These are phyloP conservation scores for Periconia macrospinosa DNA, from an alignment of 2,329 filamentous ascomycete species.

Conservation along the genomic window DNA sequence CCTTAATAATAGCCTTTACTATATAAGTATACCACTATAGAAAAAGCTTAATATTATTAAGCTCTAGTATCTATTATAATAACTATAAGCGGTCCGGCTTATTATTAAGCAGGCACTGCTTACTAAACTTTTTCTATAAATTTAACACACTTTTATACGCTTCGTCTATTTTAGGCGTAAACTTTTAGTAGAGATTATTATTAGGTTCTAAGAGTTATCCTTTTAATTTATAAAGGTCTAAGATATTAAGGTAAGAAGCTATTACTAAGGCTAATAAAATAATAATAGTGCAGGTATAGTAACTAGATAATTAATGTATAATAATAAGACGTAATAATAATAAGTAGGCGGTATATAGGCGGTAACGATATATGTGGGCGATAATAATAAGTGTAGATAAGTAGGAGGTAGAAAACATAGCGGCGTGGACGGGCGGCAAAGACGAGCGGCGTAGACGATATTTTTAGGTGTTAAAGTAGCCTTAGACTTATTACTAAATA, in stretches of 20 bases:
- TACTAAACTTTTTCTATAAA: neutral
- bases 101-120: neutral
- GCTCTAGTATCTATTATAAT: neutral
- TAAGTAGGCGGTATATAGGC: no score
- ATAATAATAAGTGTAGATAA: neutral
- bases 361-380: no score
- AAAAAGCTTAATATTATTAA: neutral
- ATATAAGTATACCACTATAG: neutral
- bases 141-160: neutral
- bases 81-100: neutral
- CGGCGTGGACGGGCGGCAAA: no score
- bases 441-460: neutral
- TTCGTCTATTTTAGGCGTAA: neutral
- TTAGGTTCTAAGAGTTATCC: no score
- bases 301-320: no score
- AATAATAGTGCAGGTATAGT: no score
- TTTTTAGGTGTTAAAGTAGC: neutral
- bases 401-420: neutral
- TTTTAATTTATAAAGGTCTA: neutral
- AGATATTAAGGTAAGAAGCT: neutral
- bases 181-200: no score
- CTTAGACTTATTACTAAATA: neutral
- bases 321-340: no score
- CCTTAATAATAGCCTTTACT: neutral
- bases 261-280: no score